Evolutionary conservation across 1,284 basidiomycete genomes (phyloP).

Genomic region (Leccinum pachyderme): DNA sequence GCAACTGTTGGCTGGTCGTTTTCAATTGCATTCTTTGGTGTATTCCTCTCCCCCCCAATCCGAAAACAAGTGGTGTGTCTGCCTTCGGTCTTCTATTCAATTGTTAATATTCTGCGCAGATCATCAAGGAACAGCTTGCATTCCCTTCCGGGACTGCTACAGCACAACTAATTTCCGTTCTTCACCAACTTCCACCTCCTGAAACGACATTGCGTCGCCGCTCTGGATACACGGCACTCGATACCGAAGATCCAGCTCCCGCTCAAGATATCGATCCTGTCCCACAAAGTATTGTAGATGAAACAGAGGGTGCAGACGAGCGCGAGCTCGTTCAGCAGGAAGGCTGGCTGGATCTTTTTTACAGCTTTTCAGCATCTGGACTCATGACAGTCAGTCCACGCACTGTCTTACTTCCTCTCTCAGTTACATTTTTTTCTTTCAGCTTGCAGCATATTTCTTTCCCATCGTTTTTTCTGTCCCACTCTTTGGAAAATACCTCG

Average conservation of each 20-base stretch:
- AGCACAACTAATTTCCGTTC: slow-evolving; percentile 89
- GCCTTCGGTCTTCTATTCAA: neutral
- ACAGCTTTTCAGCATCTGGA: slow-evolving; percentile 75
- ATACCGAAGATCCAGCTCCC: slow-evolving; percentile 32
- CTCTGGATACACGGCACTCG: slow-evolving; percentile 50
- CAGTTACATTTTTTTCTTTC: slow-evolving; percentile 8
- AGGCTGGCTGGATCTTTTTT: slow-evolving; percentile 71
- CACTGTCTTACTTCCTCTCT: neutral
- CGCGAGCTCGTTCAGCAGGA: slow-evolving; percentile 50
- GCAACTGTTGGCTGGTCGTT: slow-evolving; percentile 81
- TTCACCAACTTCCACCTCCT: slow-evolving; percentile 76
- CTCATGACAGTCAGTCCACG: slow-evolving; percentile 62
- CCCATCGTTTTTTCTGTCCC: slow-evolving; percentile 91
- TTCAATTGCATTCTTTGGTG: slow-evolving; percentile 91
- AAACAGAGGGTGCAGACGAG: slow-evolving; percentile 33
- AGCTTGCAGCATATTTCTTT: slow-evolving; percentile 83
- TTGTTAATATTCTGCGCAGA: slow-evolving; percentile 43
- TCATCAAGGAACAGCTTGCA: slow-evolving; percentile 89
- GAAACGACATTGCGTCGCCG: slow-evolving; percentile 53
- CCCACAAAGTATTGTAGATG: slow-evolving; percentile 4
- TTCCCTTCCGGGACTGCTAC: slow-evolving; percentile 98
- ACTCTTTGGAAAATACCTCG: slow-evolving; percentile 84
- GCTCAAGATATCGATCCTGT: slow-evolving; percentile 1
- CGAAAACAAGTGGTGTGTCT: slow-evolving; percentile 84
- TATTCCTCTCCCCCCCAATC: slow-evolving; percentile 92